These are phyloP conservation scores for Lecanicillium sp. DNA, from an alignment of 2,329 filamentous ascomycete species.

Conservation along the genomic window DNA sequence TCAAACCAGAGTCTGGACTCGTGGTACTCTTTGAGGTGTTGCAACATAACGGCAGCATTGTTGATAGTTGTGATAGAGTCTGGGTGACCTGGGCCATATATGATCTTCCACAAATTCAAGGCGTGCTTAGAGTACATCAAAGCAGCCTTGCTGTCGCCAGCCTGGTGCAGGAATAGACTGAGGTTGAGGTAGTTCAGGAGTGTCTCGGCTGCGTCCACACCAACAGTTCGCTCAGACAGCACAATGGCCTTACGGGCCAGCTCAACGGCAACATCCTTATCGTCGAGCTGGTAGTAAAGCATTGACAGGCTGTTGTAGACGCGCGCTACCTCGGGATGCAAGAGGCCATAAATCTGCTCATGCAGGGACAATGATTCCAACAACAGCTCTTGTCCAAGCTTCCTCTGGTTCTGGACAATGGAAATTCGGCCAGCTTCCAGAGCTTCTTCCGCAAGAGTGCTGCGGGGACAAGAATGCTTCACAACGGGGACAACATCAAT, in stretches of 20 bases:
- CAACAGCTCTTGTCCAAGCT: slow-evolving; percentile 89
- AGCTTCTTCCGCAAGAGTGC: slow-evolving; percentile 86
- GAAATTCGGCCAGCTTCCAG: slow-evolving; percentile 93
- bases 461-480: slow-evolving; percentile 90
- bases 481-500: slow-evolving; percentile 89
- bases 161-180: slow-evolving; percentile 86
- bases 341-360: slow-evolving; percentile 96
- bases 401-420: slow-evolving; percentile 90
- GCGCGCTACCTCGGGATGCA: slow-evolving; percentile 92
- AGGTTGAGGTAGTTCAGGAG: slow-evolving; percentile 94
- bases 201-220: slow-evolving; percentile 88
- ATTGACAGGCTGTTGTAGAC: slow-evolving; percentile 94
- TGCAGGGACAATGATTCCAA: slow-evolving; percentile 94
- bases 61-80: slow-evolving; percentile 98
- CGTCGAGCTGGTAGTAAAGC: slow-evolving; percentile 94
- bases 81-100: slow-evolving; percentile 88
- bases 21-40: slow-evolving; percentile 88
- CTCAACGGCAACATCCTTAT: slow-evolving; percentile 93
- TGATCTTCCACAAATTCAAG: slow-evolving; percentile 91
- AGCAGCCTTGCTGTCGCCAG: slow-evolving; percentile 82
- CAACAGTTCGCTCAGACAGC: slow-evolving; percentile 87
- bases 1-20: slow-evolving; percentile 97
- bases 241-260: slow-evolving; percentile 94
- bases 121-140: slow-evolving; percentile 86
- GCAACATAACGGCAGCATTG: slow-evolving; percentile 97